phyloP scores from a whole-genome alignment of 148 eudicot species.

The Silene conica region DNA sequence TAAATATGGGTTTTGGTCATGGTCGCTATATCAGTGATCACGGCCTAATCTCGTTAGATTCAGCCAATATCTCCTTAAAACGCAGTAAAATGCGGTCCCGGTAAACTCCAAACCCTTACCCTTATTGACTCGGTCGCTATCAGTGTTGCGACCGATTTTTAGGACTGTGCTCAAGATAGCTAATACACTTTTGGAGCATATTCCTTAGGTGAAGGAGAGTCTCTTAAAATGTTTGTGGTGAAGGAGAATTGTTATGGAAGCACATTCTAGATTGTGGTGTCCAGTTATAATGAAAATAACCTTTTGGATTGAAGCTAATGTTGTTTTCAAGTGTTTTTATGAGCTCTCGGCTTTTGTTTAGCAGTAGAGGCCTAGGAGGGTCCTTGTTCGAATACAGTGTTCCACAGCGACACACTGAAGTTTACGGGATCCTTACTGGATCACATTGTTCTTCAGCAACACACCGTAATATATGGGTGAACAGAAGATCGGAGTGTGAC shows the following conservation, averaged over 20 bases:
- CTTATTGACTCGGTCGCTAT: too few relatives aligned
- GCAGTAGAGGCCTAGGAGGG: not conserved
- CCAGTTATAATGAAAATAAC: constrained; percentile 13
- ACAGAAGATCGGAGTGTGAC: too few relatives aligned
- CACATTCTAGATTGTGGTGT: constrained; percentile 10
- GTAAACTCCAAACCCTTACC: too few relatives aligned
- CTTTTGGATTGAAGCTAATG: constrained; percentile 8
- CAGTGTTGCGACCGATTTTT: too few relatives aligned
- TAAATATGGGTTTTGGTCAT: too few relatives aligned
- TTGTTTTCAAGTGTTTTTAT: constrained; percentile 8
- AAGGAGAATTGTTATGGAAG: constrained; percentile 1
- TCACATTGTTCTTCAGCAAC: not conserved
- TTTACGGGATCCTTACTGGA: not conserved
- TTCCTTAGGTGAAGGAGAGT: not conserved
- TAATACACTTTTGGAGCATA: constrained; percentile 7
- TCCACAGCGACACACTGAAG: not conserved
- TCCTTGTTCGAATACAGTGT: not conserved
- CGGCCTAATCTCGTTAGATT: too few relatives aligned
- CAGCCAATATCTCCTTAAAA: too few relatives aligned
- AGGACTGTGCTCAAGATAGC: not conserved
- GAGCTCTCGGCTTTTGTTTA: not conserved
- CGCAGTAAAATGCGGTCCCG: too few relatives aligned
- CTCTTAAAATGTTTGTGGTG: constrained; percentile 4
- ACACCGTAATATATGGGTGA: too few relatives aligned
- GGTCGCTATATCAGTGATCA: too few relatives aligned